Percentiles rank a stretch among this genome's conserved stretches.
These are phyloP conservation scores for Plectosphaerella cucumerina DNA, from an alignment of 2,329 filamentous ascomycete genomes.

Conservation along the genomic window DNA sequence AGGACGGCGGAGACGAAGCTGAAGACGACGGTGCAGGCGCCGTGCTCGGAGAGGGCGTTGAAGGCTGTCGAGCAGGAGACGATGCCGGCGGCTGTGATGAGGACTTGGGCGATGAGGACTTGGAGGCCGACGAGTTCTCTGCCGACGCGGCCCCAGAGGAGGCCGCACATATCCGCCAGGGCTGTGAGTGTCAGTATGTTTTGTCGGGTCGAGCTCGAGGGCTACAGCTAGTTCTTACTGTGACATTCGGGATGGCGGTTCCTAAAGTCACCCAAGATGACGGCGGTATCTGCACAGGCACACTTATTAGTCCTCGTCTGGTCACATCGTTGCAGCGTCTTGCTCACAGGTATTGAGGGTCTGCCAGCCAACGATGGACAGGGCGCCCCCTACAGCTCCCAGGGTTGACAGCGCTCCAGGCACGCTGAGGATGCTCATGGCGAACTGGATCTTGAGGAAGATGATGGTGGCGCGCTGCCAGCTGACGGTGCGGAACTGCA, in stretches of 20 bases:
- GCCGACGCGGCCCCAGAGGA: conserved; percentile 48
- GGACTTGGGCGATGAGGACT: conserved; percentile 18
- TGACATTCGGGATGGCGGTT: not conserved
- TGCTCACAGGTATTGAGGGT: conserved; percentile 23
- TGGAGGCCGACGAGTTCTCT: conserved; percentile 42
- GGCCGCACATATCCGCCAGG: conserved; percentile 18
- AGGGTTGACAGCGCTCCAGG: conserved; percentile 13
- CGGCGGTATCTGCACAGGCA: conserved; percentile 5
- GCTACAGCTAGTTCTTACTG: conserved; percentile 6
- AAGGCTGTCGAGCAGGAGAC: conserved; percentile 15
- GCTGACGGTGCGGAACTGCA: conserved; percentile 25
- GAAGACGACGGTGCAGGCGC: conserved; percentile 42
- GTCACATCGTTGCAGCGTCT: not conserved
- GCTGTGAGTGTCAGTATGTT: conserved; percentile 4
- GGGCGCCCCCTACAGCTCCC: conserved; percentile 30
- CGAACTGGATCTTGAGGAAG: conserved; percentile 30
- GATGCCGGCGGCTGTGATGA: conserved; percentile 17
- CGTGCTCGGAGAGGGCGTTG: conserved; percentile 21
- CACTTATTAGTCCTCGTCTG: not conserved
- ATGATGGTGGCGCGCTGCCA: conserved; percentile 35
- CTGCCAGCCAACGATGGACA: conserved; percentile 22
- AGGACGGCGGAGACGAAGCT: conserved; percentile 47
- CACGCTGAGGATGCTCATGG: conserved; percentile 18
- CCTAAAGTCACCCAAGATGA: not conserved
- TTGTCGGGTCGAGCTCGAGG: not conserved